Percentiles rank a stretch among this genome's conserved stretches.
Conservation (phyloP, 192 early-diverging fungal genomes). For the Coemansia sp. region DNA sequence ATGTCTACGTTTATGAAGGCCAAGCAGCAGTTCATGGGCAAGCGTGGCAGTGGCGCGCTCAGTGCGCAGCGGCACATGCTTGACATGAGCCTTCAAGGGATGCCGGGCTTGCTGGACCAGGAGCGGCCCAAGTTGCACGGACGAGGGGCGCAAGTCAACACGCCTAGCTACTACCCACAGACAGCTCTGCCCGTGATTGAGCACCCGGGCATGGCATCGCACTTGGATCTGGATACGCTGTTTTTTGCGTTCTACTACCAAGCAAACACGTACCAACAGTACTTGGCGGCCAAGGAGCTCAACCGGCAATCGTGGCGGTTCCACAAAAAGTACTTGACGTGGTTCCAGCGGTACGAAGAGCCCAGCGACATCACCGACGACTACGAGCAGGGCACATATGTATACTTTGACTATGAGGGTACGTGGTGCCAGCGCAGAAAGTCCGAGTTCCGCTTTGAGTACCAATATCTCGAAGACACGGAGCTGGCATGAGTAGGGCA, state of each 20-base stretch:
- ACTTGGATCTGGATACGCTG: conserved; percentile 90
- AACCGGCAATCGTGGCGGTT: conserved; percentile 98
- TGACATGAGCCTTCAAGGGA: conserved; percentile 76
- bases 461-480: conserved; percentile 83
- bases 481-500: conserved; percentile 57
- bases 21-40: conserved; percentile 55
- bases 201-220: conserved; percentile 80
- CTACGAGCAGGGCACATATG: conserved; percentile 96
- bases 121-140: conserved; percentile 64
- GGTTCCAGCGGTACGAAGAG: conserved; percentile 98
- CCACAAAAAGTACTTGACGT: conserved; percentile 97
- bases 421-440: conserved; percentile 97
- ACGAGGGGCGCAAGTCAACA: conserved; percentile 51
- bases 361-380: conserved; percentile 94
- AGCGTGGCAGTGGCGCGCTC: conserved; percentile 10
- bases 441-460: conserved; percentile 93
- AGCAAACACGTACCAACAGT: conserved; percentile 96
- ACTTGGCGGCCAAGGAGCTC: conserved; percentile 89
- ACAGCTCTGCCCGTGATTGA: conserved; percentile 78
- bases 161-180: conserved; percentile 93
- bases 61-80: conserved; percentile 66
- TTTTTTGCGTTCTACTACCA: conserved; percentile 99
- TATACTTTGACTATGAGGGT: conserved; percentile 98
- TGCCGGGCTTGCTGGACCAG: conserved; percentile 81
- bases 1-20: conserved; percentile 66